phyloP scores from a whole-genome alignment of 805 yeast genomes.

The Candida nitratophila region DNA sequence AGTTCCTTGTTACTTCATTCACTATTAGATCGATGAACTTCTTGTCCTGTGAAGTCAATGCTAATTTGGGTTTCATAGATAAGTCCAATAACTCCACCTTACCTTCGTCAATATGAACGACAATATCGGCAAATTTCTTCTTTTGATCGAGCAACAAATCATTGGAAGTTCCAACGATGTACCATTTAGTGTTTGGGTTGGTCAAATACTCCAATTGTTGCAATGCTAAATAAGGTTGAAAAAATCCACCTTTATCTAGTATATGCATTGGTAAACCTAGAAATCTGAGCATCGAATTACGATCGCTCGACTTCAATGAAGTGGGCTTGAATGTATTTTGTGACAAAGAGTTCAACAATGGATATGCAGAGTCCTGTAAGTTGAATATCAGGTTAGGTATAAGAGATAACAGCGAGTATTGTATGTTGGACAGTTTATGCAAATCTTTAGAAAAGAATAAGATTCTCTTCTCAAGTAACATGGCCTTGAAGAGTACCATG shows the following conservation, averaged over 20 bases:
- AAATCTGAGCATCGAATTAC: constrained; percentile 68
- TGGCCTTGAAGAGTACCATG: constrained; percentile 65
- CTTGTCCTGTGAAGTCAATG: constrained; percentile 55
- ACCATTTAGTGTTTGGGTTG: constrained; percentile 50
- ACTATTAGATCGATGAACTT: constrained; percentile 62
- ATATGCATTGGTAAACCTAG: constrained; percentile 84
- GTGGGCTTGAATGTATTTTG: constrained; percentile 48
- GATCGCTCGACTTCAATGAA: constrained; percentile 68
- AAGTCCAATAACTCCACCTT: constrained; percentile 40
- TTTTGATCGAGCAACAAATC: constrained; percentile 66
- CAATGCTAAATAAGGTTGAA: constrained; percentile 89
- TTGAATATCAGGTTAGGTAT: constrained; percentile 74
- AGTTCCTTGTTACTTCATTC: constrained; percentile 38
- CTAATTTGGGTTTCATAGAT: constrained; percentile 36
- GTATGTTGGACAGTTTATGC: constrained; percentile 72
- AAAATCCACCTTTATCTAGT: constrained; percentile 80
- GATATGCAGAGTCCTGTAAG: constrained; percentile 75
- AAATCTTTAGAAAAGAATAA: constrained; percentile 75
- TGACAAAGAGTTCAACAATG: constrained; percentile 47
- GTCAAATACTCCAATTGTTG: constrained; percentile 79
- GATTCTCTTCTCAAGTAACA: constrained; percentile 67
- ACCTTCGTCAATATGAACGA: constrained; percentile 58
- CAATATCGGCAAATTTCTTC: constrained; percentile 54
- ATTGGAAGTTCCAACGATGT: constrained; percentile 83
- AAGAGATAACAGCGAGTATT: constrained; percentile 75